Base-by-base conservation (phyloP, 345 rosid species). In the Populus alba region DNA sequence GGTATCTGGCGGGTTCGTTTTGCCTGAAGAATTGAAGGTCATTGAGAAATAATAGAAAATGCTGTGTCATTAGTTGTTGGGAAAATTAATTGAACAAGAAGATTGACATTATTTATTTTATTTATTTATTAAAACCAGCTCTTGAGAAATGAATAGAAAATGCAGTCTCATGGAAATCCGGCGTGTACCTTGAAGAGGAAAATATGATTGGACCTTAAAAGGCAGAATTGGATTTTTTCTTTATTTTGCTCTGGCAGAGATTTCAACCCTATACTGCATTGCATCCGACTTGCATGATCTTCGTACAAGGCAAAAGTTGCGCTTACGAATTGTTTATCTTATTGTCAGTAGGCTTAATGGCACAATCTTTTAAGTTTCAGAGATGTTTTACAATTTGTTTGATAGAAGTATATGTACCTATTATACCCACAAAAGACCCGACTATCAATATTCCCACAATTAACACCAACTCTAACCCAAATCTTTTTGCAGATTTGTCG, bases 321-420 rank as follows among this genome's bases (percentile, higher is more conserved):
- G 20, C 9, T 71, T n/a, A 18, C 18, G 38, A 39, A 68, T 9
- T 55, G 33, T 22, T 5, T 6, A 20, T 49, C 47, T n/a, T 68
- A 23, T n/a, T 68, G 29, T 35, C 45, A 9, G n/a, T 15, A 13
- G n/a, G 63, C 25, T 68, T 38, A 12, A 37, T 7, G 5, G 9
- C 23, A 38, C 53, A 66, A 61, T 43, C 63, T 43, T 43, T 29
- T 59, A 12, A 20, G 8, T 31, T 31, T 84, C 72, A 88, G 38
- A 90, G 71, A 65, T 83, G 88, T 0, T 62, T 81, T 61, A 86
- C 83, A 70, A 92, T 90, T 74, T 90, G 89, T 69, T 81, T 85
- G 66, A 88, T 29, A 16, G 92, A 88, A 27, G 83, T 71, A 59
- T 82, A 90, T 45, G 92, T 90, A 37, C 96, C 96, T 61, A 82